phyloP scores from a whole-genome alignment of 139 green algal genomes.

The Tetraselmis striata region DNA sequence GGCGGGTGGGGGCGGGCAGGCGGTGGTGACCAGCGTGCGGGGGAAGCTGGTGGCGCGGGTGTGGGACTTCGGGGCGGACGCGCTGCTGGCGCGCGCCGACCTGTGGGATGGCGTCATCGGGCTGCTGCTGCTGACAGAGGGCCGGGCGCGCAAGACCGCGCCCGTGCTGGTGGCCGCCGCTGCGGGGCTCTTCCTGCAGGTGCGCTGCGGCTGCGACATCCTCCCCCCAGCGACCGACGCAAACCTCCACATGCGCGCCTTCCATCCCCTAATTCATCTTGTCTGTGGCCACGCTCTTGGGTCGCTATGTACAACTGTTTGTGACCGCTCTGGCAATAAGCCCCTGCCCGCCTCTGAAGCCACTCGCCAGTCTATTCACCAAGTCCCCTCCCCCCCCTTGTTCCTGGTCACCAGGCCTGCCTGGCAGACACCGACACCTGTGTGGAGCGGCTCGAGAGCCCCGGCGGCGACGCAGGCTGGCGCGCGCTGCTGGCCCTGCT shows the following conservation, averaged over 20 bases:
- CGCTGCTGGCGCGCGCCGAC: constrained; percentile 21
- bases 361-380: too few relatives aligned
- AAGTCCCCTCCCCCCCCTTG: too few relatives aligned
- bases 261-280: too few relatives aligned
- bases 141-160: background rate
- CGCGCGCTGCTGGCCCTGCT: background rate
- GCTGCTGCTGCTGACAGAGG: constrained; percentile 10
- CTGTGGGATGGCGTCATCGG: constrained; percentile 28
- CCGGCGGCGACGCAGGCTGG: background rate
- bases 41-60: background rate
- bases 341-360: too few relatives aligned
- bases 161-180: background rate
- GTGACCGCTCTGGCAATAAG: too few relatives aligned
- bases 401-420: too few relatives aligned
- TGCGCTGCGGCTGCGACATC: background rate
- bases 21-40: background rate
- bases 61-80: constrained; percentile 18
- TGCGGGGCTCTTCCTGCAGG: background rate
- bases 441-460: background rate
- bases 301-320: too few relatives aligned
- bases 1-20: background rate
- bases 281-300: too few relatives aligned
- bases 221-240: background rate
- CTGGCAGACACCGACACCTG: background rate
- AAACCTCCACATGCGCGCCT: background rate